Conservation (phyloP, 495 filamentous ascomycete genomes). For the Tetracladium setigerum region DNA sequence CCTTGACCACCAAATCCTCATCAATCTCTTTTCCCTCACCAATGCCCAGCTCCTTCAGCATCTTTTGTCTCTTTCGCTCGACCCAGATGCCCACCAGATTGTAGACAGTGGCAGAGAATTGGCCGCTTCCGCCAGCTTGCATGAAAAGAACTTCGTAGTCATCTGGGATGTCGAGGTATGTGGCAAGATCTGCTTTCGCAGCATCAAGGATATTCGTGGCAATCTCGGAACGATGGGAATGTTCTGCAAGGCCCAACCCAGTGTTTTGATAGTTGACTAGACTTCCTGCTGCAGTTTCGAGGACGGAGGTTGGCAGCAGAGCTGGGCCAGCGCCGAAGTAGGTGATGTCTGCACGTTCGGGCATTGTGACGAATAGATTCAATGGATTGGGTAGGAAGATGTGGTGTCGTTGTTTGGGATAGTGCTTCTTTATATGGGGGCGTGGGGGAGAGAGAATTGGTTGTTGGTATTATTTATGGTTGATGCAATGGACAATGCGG, state of each 20-base stretch:
- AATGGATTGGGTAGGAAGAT: too few relatives aligned
- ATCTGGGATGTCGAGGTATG: slow-evolving; percentile 65
- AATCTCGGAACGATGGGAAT: slow-evolving; percentile 79
- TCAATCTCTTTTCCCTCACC: slow-evolving; percentile 26
- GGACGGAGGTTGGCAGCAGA: slow-evolving; percentile 67
- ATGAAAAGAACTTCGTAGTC: slow-evolving; percentile 75
- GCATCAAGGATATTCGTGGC: slow-evolving; percentile 62
- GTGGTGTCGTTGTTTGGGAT: too few relatives aligned
- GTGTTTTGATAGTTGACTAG: slow-evolving; percentile 77
- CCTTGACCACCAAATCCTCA: slow-evolving; percentile 46
- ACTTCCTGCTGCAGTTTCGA: slow-evolving; percentile 63
- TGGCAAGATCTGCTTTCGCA: slow-evolving; percentile 55
- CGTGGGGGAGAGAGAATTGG: too few relatives aligned
- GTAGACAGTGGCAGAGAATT: slow-evolving; percentile 75
- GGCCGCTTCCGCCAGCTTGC: slow-evolving; percentile 75
- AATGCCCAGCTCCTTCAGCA: slow-evolving; percentile 28
- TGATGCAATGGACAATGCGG: too few relatives aligned
- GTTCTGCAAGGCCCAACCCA: slow-evolving; percentile 76
- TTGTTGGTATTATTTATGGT: too few relatives aligned
- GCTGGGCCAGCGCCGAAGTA: slow-evolving; percentile 90
- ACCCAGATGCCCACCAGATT: slow-evolving; percentile 82
- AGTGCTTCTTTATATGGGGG: too few relatives aligned
- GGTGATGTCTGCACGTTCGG: slow-evolving; percentile 52
- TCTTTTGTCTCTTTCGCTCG: slow-evolving; percentile 43
- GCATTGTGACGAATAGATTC: slow-evolving; percentile 24